phyloP scores from a whole-genome alignment of 2,329 filamentous ascomycete species.

The Thielaviopsis musarum region DNA sequence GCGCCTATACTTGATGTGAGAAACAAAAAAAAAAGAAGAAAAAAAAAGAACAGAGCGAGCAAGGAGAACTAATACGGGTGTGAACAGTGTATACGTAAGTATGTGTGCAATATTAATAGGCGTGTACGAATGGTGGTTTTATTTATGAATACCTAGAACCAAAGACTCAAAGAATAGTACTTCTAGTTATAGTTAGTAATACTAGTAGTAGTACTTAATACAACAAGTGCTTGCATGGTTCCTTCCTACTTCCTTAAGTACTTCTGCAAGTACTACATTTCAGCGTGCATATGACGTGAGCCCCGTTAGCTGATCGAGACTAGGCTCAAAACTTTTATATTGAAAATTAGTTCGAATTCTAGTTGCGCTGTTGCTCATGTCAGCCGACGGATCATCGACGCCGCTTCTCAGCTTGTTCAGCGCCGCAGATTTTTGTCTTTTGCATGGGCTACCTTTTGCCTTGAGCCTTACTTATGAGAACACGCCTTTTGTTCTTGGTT shows the following conservation, averaged over 20 bases:
- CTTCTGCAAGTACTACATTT: not conserved
- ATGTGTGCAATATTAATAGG: no score
- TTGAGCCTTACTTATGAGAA: no score
- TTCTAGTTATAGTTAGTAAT: no score
- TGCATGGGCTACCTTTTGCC: not conserved
- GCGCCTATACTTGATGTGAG: not conserved
- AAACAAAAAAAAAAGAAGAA: not conserved
- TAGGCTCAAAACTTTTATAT: not conserved
- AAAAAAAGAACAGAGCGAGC: not conserved
- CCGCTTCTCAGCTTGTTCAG: not conserved
- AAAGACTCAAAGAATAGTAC: no score
- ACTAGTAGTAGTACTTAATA: no score
- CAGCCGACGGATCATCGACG: not conserved
- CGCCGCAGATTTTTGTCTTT: not conserved
- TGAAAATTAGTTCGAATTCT: not conserved
- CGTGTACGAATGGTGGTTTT: no score
- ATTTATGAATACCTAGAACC: no score
- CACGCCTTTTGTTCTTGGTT: no score
- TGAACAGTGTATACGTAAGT: no score
- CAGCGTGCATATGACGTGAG: not conserved
- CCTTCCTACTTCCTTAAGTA: not conserved
- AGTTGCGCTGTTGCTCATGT: not conserved
- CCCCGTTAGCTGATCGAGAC: not conserved
- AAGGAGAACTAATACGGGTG: no score
- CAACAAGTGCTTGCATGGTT: not conserved